A percentile compares a stretch with the other conserved stretches of the same genome.
These are phyloP conservation scores for Mycena alexandri DNA, from an alignment of 768 basidiomycete species.

Conservation along the genomic window DNA sequence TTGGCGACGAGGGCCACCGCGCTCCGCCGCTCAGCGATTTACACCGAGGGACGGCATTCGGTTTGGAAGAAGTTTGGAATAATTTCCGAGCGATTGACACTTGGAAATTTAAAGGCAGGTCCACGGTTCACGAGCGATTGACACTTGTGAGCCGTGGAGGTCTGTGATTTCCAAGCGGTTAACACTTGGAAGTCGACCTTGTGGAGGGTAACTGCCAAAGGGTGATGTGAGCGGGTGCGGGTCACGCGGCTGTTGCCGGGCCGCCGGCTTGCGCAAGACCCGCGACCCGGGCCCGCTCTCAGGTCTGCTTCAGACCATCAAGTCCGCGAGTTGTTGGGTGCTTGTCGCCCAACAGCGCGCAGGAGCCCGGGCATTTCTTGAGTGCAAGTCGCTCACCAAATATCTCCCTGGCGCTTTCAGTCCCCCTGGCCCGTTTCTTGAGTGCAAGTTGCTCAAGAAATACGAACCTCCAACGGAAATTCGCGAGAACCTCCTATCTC, in stretches of 20 bases:
- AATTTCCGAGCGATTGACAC: not conserved
- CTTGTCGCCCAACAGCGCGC: not conserved
- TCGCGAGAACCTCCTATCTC: too few species aligned
- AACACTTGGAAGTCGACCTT: too few species aligned
- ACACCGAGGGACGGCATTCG: too few species aligned
- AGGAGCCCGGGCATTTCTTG: not conserved
- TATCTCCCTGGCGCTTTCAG: too few species aligned
- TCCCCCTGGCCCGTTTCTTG: too few species aligned
- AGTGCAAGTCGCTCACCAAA: conserved; percentile 10
- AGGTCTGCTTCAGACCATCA: too few species aligned
- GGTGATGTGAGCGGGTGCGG: too few species aligned
- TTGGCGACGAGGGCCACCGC: not conserved
- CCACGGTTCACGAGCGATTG: not conserved
- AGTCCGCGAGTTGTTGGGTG: not conserved
- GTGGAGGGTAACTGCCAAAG: not conserved
- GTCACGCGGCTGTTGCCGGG: not conserved
- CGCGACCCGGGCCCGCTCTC: too few species aligned
- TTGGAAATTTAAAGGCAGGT: not conserved
- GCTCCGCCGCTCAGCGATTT: not conserved
- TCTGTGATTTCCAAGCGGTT: too few species aligned
- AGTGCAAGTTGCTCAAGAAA: too few species aligned
- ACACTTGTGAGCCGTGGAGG: not conserved
- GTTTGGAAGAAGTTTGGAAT: not conserved
- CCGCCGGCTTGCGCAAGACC: not conserved
- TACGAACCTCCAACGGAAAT: too few species aligned